phyloP scores from a whole-genome alignment of 2,329 filamentous ascomycete genomes.

The Berkeleyomyces basicola region DNA sequence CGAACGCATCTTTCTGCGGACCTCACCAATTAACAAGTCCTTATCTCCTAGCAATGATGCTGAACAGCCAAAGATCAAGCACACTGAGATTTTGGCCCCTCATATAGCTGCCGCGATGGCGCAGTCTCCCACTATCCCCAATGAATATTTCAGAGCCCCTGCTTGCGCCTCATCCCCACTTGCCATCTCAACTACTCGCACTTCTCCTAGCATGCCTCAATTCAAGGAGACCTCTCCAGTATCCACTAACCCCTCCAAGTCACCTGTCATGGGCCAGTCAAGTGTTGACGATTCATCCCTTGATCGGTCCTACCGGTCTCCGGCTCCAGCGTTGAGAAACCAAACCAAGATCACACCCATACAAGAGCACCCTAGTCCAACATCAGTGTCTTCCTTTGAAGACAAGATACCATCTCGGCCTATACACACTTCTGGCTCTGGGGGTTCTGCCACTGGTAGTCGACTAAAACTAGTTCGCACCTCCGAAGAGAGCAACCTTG shows the following conservation, averaged over 20 bases:
- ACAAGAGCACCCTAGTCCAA: conserved; percentile 13
- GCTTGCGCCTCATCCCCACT: not conserved
- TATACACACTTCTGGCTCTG: conserved; percentile 34
- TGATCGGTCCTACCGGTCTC: conserved; percentile 5
- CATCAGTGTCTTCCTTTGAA: conserved; percentile 1
- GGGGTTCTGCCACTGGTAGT: conserved; percentile 31
- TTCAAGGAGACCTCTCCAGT: not conserved
- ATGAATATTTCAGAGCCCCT: conserved; percentile 6
- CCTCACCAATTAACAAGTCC: not conserved
- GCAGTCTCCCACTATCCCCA: conserved; percentile 11
- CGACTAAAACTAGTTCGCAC: conserved; percentile 37
- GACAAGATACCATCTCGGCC: conserved; percentile 18
- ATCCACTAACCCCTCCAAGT: not conserved
- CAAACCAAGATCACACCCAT: conserved; percentile 12
- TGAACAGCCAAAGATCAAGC: conserved; percentile 2
- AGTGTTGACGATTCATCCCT: conserved; percentile 19
- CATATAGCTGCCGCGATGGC: conserved; percentile 3
- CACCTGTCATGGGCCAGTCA: not conserved
- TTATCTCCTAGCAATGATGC: not conserved
- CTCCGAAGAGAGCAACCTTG: conserved; percentile 38
- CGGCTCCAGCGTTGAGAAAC: not conserved
- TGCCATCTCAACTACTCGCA: not conserved
- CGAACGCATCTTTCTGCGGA: not conserved
- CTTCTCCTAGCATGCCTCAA: conserved; percentile 5
- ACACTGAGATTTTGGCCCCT: conserved; percentile 6